Evolutionary conservation across 495 filamentous ascomycete genomes (phyloP), one percentile per base, ranked within the genome.

Genomic region (Cryomyces minteri): DNA sequence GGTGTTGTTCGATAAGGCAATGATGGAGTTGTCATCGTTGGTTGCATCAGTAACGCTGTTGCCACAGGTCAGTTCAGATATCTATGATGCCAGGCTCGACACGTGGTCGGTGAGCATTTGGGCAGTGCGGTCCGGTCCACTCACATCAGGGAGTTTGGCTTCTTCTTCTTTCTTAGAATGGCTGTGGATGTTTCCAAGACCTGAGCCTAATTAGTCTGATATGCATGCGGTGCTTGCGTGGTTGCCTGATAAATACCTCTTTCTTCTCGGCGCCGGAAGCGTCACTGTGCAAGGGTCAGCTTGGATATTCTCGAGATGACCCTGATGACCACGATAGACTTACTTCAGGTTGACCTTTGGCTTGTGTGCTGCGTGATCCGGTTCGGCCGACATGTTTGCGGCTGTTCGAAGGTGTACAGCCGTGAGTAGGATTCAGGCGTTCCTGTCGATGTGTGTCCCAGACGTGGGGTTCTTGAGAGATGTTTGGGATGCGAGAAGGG

Each of bases 131-230:
- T 25, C 1, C 18, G 25, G 46, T 14, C 41, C 46, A 64, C 82
- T 57, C 72, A 88, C 85, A 96, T 93, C 65, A 98, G 66, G 49
- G 84, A 87, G 68, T 98, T 98, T 48, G 87, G 87, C 87, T 98
- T 98, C 87, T 98, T 98, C 78, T 98, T 98, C 74, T 94, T 95
- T 71, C 94, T 95, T 53, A 98, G 76, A 51, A 98, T 98, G 53
- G 90, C 90, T 12, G 92, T 96, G n/a, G 90, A 74, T 39, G 82
- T 88, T 55, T 94, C 88, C 57, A 94, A 81, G 50, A 79, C 79
- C 85, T 92, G 58, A 36, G 52, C 10, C 32, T 5, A 43, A 43
- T 57, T 39, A 55, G 52, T 51, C 41, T 48, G 47, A 14, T 33
- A 53, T 66, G 50, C 68, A 61, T 53, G 54, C 47, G 48, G 43